Evolutionary conservation across 768 basidiomycete species (phyloP).

Genomic region (Albatrellus ellisii): DNA sequence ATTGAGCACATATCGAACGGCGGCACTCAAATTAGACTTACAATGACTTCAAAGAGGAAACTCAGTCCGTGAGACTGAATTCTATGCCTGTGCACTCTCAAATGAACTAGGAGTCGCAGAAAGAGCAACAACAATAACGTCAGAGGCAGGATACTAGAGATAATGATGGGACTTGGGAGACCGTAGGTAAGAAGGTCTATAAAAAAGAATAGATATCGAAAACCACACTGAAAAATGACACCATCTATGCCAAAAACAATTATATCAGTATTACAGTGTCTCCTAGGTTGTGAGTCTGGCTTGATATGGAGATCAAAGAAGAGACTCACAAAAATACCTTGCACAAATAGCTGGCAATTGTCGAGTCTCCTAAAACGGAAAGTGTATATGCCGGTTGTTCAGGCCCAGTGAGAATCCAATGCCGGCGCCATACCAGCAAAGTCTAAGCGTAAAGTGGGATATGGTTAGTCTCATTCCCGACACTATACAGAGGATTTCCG

Average conservation of each 20-base stretch:
- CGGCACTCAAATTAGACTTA: constrained; percentile 24
- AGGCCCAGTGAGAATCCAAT: no score
- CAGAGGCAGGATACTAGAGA: constrained; percentile 81
- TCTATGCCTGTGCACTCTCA: constrained; percentile 73
- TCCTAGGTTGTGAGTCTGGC: no score
- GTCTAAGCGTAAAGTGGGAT: no score
- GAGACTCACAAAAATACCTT: no score
- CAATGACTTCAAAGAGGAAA: constrained; percentile 87
- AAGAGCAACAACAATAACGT: constrained; percentile 82
- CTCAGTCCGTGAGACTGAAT: constrained; percentile 83
- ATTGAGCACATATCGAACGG: no score
- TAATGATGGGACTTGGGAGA: constrained; percentile 54
- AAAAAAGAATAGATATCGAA: constrained; percentile 73
- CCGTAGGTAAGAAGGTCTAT: constrained; percentile 44
- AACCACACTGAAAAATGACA: constrained; percentile 60
- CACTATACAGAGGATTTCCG: no score
- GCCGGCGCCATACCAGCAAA: no score
- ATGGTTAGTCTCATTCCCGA: no score
- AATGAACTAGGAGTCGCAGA: constrained; percentile 76
- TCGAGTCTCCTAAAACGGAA: no score
- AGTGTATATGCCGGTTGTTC: no score
- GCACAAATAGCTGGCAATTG: no score
- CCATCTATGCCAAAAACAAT: constrained; percentile 8
- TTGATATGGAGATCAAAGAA: no score
- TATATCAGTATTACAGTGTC: background rate